These are phyloP conservation scores for Chamaenerion angustifolium DNA, from an alignment of 345 rosid species.

Conservation along the genomic window DNA sequence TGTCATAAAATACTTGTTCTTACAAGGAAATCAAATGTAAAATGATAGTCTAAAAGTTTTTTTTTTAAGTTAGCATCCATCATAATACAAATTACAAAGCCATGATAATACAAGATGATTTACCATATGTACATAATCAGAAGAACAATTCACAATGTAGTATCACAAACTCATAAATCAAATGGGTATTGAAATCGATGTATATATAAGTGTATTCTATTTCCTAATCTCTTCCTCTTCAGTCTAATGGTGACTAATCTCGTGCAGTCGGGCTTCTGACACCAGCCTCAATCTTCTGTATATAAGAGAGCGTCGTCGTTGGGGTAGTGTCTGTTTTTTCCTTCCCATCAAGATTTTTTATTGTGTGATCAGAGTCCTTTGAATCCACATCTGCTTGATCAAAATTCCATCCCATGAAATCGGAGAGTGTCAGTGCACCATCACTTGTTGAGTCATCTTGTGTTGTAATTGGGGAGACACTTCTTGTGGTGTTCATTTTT, in stretches of 20 bases:
- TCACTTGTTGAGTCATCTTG: conserved; percentile 11
- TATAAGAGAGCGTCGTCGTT: conserved; percentile 42
- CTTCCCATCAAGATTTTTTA: conserved; percentile 29
- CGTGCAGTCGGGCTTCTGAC: conserved; percentile 65
- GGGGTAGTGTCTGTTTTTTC: conserved; percentile 25
- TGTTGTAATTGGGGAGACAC: not conserved
- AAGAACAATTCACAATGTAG: not conserved
- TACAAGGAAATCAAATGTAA: no score
- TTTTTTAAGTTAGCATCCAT: no score
- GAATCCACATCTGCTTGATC: conserved; percentile 29
- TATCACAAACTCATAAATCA: no score
- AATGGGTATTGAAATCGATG: not conserved
- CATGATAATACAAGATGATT: not conserved
- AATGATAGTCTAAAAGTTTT: no score
- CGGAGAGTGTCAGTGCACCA: conserved; percentile 38
- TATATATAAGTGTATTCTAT: not conserved
- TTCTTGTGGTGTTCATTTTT: conserved; percentile 16
- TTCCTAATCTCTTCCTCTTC: no score
- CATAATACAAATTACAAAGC: no score
- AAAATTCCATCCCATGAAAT: conserved; percentile 63
- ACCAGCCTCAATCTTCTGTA: conserved; percentile 32
- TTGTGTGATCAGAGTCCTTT: conserved; percentile 12
- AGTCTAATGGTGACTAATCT: conserved; percentile 17
- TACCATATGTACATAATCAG: not conserved
- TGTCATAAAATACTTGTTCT: no score